Base-by-base conservation (phyloP, 75 land plant genomes). In the Selaginella tamariscina region DNA sequence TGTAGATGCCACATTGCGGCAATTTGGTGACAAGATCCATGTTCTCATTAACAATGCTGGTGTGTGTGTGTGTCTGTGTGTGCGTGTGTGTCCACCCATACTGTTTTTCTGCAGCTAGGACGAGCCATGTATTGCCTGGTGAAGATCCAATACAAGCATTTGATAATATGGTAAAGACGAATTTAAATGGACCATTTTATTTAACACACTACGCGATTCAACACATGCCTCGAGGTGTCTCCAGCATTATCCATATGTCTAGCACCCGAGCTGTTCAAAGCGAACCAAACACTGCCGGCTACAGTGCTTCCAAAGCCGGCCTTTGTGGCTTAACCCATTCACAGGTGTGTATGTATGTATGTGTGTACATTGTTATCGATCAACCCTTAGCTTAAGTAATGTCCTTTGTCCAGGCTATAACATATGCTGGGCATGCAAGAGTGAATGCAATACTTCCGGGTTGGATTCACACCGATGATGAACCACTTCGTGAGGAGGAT, bases 371-470 rank as follows among this genome's bases (percentile, higher is more conserved):
- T 66, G 0, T 0, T 65, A 1, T 31, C 24, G 56, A 39, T 32
- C 22, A 29, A 57, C 62, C 2, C n/a, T 5, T 23, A 57, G 26
- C 26, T 27, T 57, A 27, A 5, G 62, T n/a, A n/a, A n/a, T n/a
- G n/a, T n/a, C n/a, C n/a, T 57, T 1, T 67, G 65, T 2, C 64
- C 79, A 77, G 79, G 79, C 79, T 29, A 77, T 77, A 24, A 74
- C 65, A 31, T 59, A 74, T 1, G 77, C 79, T 31, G 77, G 79
- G 31, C 65, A 69, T 9, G 79, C 66, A 0, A 77, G 79, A 8
- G 79, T 77, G 78, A 77, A 77, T 74, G 71, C 79, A 18, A 70
- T 77, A 8, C 57, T 77, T 29, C 79, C 79, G n/a, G 78, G 78
- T 20, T 77, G 78, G 78, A 73, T 77, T 29, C 73, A 77, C 65